Evolutionary conservation across 768 basidiomycete genomes (phyloP).

Genomic region (Sporobolomyces roseus): DNA sequence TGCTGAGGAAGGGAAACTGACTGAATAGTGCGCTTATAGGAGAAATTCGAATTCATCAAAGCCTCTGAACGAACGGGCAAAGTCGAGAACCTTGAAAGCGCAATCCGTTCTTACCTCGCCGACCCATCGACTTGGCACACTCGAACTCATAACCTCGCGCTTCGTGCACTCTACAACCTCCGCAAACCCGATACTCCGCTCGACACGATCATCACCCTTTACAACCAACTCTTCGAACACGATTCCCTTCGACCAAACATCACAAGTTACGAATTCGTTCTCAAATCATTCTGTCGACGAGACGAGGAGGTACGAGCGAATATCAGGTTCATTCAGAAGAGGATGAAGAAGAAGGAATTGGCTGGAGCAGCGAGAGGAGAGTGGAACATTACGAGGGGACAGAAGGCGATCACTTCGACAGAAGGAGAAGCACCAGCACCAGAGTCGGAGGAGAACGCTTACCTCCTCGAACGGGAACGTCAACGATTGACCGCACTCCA

Average conservation of each 20-base stretch:
- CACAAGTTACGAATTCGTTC: constrained; percentile 61
- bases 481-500: constrained; percentile 7
- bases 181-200: constrained; percentile 57
- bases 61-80: constrained; percentile 11
- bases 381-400: not conserved
- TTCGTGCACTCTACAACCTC: constrained; percentile 54
- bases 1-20: not conserved
- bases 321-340: constrained; percentile 46
- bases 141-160: constrained; percentile 62
- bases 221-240: constrained; percentile 65
- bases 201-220: constrained; percentile 60
- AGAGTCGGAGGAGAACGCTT: not conserved
- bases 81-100: not conserved
- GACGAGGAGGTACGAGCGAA: constrained; percentile 62
- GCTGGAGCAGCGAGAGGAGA: constrained; percentile 7
- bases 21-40: not conserved
- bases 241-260: constrained; percentile 60
- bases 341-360: constrained; percentile 26
- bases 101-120: constrained; percentile 31
- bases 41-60: not conserved
- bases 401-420: not conserved
- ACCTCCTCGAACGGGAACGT: constrained; percentile 5
- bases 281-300: constrained; percentile 62
- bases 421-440: not conserved
- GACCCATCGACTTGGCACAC: constrained; percentile 36